These are phyloP conservation scores for Hsuehochloa calcarea DNA, from an alignment of 176 grass and related monocot species.

Conservation along the genomic window DNA sequence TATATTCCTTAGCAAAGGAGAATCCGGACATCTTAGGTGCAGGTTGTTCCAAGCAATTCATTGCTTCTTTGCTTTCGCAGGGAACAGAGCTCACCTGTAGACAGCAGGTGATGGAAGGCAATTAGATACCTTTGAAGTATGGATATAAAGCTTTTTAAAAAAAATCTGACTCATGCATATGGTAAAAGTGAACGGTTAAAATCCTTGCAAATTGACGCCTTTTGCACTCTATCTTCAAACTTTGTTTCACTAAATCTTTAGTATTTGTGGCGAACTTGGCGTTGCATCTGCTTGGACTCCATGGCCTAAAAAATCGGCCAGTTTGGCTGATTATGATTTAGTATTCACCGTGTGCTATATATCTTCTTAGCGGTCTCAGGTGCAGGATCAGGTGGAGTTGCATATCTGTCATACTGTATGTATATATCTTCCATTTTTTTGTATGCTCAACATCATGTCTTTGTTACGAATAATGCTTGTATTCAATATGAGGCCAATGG, in stretches of 20 bases:
- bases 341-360: neutral
- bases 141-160: too few species aligned
- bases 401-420: neutral
- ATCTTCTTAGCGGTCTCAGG: neutral
- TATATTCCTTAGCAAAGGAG: neutral
- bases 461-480: too few species aligned
- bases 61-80: slow-evolving; percentile 6
- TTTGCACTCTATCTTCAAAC: too few species aligned
- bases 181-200: too few species aligned
- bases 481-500: too few species aligned
- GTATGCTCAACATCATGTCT: neutral
- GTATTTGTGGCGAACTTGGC: neutral
- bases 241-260: neutral
- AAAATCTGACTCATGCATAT: too few species aligned
- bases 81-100: neutral
- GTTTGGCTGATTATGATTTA: neutral
- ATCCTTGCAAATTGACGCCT: too few species aligned
- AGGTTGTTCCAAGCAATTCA: neutral
- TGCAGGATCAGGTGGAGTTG: neutral
- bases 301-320: neutral
- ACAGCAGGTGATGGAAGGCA: too few species aligned
- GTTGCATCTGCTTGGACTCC: neutral
- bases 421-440: neutral
- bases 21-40: neutral
- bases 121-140: too few species aligned